Percentiles rank a stretch among this genome's conserved stretches.
These are phyloP conservation scores for Juncus effusus DNA, from an alignment of 176 grass and related monocot species.

Conservation along the genomic window DNA sequence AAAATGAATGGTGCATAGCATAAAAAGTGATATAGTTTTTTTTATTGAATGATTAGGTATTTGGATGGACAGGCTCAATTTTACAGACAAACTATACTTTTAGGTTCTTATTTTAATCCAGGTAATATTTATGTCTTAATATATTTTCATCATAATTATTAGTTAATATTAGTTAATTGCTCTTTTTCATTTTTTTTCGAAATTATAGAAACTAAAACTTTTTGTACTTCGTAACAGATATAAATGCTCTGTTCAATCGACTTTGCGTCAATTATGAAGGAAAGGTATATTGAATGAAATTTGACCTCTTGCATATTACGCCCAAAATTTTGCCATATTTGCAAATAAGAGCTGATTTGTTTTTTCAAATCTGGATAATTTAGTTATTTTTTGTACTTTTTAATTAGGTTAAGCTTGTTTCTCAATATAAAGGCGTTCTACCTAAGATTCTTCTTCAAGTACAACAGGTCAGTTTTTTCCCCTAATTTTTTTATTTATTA, in stretches of 20 bases:
- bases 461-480: constrained; percentile 43
- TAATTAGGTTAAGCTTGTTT: constrained; percentile 53
- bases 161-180: neutral
- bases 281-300: constrained; percentile 48
- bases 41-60: constrained; percentile 53
- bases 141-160: constrained; percentile 8
- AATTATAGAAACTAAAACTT: constrained; percentile 13
- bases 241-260: constrained; percentile 84
- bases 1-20: too few relatives aligned
- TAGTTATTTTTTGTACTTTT: constrained; percentile 9
- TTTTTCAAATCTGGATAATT: neutral
- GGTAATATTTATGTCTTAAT: constrained; percentile 37
- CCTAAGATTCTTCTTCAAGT: constrained; percentile 72
- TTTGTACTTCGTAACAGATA: constrained; percentile 50
- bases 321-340: too few relatives aligned
- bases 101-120: constrained; percentile 81
- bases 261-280: constrained; percentile 63
- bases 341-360: too few relatives aligned
- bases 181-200: constrained; percentile 27
- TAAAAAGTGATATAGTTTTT: constrained; percentile 28
- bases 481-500: neutral
- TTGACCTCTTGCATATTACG: neutral
- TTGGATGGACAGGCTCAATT: constrained; percentile 63
- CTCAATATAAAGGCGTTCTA: constrained; percentile 67
- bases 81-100: constrained; percentile 87